Base-by-base conservation (phyloP, 2,329 filamentous ascomycete species). In the Rhexocercosporidium sp. region DNA sequence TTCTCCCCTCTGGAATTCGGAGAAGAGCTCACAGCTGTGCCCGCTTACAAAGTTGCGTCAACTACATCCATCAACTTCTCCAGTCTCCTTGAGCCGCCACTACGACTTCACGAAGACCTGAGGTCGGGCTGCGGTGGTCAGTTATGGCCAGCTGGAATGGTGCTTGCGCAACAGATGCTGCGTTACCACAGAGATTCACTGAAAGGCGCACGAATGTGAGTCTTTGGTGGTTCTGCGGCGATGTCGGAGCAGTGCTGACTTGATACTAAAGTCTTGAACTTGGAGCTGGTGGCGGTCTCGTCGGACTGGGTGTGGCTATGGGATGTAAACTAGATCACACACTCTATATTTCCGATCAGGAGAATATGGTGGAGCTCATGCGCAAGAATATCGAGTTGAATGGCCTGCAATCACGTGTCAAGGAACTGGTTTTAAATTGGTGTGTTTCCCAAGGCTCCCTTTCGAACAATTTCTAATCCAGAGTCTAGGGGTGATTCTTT, bases 71-170 rank as follows among this genome's bases (percentile, higher is more conserved):
- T 88, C 62, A 82, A 86, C 74, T 96, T 98, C 76, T 90, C 92
- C 70, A 91, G 92, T 46, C 85, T 96, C 62, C 84, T 97, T 39
- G 79, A 83, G 22, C 82, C 86, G 57, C 89, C 92, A 53, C 84
- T 98, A 69, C 84, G 86, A 68, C 86, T 98, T 18, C 91, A 92
- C 75, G 94, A 97, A 79, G 94, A 98, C 79, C 85, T 97, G 57
- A 88, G 87, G 66, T 88, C 92, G 70, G 96, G 96, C 68, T 98
- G 96, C 79, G 96, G 96, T 59, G 96, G 96, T 2, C 92, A 96
- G 80, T 85, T 96, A 12, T 98, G 96, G 96, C 95, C 94, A 3
- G 95, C 95, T 0, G 96, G 96, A 12, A 92, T 97, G 88, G 87
- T 96, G 18, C 83, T 99, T 62, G 87, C 92, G 22, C 93, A 91